These are phyloP conservation scores for Fusarium acutatum DNA, from an alignment of 2,329 filamentous ascomycete genomes.

Conservation along the genomic window DNA sequence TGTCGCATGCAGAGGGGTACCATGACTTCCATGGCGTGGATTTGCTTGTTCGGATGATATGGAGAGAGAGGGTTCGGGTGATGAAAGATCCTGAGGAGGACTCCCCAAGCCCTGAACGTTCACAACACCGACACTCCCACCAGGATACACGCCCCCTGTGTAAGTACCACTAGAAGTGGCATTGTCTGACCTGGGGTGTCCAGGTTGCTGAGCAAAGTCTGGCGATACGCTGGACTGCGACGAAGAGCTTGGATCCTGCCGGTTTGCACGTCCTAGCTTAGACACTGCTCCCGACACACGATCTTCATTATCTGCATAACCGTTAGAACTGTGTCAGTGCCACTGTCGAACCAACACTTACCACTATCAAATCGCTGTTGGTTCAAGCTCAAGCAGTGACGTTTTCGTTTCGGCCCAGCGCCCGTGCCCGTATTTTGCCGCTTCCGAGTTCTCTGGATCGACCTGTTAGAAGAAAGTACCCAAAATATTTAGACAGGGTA, in stretches of 20 bases:
- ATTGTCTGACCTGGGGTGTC: not conserved
- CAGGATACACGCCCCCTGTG: constrained; percentile 2
- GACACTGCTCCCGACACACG: not conserved
- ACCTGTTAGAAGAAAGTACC: constrained; percentile 15
- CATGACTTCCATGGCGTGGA: not conserved
- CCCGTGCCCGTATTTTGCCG: constrained; percentile 6
- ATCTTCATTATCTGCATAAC: not conserved
- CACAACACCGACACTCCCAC: not conserved
- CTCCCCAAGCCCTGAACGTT: not conserved
- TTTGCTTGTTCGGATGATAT: not conserved
- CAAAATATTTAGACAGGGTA: not conserved
- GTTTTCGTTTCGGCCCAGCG: constrained; percentile 21
- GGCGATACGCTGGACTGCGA: not conserved
- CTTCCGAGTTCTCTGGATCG: constrained; percentile 13
- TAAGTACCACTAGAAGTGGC: not conserved
- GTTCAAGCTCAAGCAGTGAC: constrained; percentile 18
- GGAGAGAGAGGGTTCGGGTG: not conserved
- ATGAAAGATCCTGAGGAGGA: not conserved
- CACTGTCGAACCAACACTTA: not conserved
- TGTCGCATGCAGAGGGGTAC: not conserved
- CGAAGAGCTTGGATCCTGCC: not conserved
- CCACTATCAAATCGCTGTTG: constrained; percentile 2
- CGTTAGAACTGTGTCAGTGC: not conserved
- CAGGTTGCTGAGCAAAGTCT: not conserved
- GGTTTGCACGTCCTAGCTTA: not conserved